Percentiles rank a stretch among this genome's conserved stretches.
phyloP scores from a whole-genome alignment of 148 eudicot species.

The Agrostemma githago region DNA sequence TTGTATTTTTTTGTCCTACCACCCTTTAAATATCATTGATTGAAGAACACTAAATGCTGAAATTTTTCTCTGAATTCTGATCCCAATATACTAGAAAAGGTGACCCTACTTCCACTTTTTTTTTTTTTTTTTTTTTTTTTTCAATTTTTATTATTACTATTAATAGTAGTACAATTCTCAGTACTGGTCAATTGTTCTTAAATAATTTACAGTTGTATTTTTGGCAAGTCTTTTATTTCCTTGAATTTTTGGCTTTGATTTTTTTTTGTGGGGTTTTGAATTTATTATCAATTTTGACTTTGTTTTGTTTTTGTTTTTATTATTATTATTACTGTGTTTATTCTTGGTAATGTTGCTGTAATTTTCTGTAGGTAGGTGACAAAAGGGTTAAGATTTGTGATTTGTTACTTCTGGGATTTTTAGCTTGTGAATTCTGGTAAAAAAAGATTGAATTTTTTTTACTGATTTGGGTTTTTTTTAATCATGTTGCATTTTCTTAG shows the following conservation, averaged over 20 bases:
- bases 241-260: background rate
- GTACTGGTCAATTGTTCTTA: background rate
- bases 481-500: background rate
- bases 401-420: background rate
- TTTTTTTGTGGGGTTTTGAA: background rate
- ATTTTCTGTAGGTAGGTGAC: slow-evolving; percentile 12
- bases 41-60: slow-evolving; percentile 8
- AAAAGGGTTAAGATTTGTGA: background rate
- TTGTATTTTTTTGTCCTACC: background rate
- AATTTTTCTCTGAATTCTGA: background rate
- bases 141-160: no score
- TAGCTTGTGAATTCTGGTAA: slow-evolving; percentile 5
- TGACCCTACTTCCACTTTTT: background rate
- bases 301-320: background rate
- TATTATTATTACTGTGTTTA: background rate
- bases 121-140: background rate
- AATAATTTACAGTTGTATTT: background rate
- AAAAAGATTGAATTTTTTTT: slow-evolving; percentile 1
- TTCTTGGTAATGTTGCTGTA: background rate
- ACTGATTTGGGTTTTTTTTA: background rate
- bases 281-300: background rate
- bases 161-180: background rate
- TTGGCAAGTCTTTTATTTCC: background rate
- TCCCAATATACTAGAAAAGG: background rate
- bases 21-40: background rate